Evolutionary conservation across 1,139 yeast species (phyloP), one percentile per base, ranked within the genome.

Genomic region (Hemisphaericaspora subhashii): DNA sequence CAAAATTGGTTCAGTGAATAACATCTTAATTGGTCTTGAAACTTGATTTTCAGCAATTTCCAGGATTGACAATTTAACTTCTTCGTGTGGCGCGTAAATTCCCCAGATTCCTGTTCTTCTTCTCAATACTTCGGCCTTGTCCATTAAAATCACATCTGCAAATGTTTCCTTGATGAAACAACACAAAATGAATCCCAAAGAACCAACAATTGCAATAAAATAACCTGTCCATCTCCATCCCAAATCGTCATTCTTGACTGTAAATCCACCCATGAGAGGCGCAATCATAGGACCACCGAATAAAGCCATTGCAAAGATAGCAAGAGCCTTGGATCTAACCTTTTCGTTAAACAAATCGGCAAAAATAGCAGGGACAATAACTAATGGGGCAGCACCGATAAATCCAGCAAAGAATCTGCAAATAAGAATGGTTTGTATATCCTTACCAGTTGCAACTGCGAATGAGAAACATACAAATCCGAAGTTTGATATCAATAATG

Each of bases 61-160:
- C 51, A 70, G 72, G 35, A 86, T 42, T 24, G 79, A 69, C 35
- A 86, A 65, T 41, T 74, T 74, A 40, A 81, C 75, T 50, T 81
- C 84, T 56, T 87, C 95, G 55, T 84, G 92, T 5, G 94, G 83
- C 17, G 96, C 94, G 54, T 78, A 80, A 40, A 87, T 83, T 29
- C 88, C 88, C 95, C 95, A 86, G 58, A 75, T 80, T 2, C 72
- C 72, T 4, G 74, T 68, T 53, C 74, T 55, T 54, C 78, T 68
- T 57, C 86, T 77, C 52, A 84, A 72, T 29, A 55, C 58, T 48
- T 72, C 74, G 77, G 90, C 90, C 59, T 82, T 83, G 10, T 62
- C 47, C 21, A 74, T 79, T 45, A 84, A 60, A 36, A 85, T 68
- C 47, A 64, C 45, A 6, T 64, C 66, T 64, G 68, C 65, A 50